Percentiles rank a stretch among this genome's conserved stretches.
Evolutionary conservation across 768 basidiomycete genomes (phyloP).

Genomic region (Clitopilus hobsonii): DNA sequence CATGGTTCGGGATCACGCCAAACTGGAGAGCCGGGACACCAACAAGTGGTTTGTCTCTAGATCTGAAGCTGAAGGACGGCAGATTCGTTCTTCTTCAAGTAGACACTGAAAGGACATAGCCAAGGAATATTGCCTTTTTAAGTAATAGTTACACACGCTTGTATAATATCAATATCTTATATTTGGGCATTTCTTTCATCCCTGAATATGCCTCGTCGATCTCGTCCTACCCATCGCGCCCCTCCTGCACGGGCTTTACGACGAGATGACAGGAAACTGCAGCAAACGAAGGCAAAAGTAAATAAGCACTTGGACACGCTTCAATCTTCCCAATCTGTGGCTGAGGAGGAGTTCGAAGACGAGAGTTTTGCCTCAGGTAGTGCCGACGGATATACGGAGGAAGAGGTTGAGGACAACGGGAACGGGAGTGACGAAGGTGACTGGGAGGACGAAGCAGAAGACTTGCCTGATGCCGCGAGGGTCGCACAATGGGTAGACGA

Average conservation of each 20-base stretch:
- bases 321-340: background rate
- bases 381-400: too few species aligned
- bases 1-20: slow-evolving; percentile 68
- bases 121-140: too few species aligned
- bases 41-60: slow-evolving; percentile 56
- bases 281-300: background rate
- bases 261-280: background rate
- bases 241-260: background rate
- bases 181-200: background rate
- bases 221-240: background rate
- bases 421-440: background rate
- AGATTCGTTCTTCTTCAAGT: slow-evolving; percentile 45
- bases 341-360: background rate
- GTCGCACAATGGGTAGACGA: slow-evolving; percentile 61
- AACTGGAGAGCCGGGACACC: slow-evolving; percentile 48
- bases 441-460: background rate
- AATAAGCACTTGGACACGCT: background rate
- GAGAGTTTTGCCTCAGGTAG: too few species aligned
- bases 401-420: background rate
- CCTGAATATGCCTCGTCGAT: slow-evolving; percentile 1
- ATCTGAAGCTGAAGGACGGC: slow-evolving; percentile 52
- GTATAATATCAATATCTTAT: background rate
- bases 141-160: background rate
- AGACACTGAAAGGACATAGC: too few species aligned
- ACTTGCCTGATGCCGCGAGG: slow-evolving; percentile 43